Evolutionary conservation across 345 rosid species (phyloP).

Genomic region (Psidium guajava): DNA sequence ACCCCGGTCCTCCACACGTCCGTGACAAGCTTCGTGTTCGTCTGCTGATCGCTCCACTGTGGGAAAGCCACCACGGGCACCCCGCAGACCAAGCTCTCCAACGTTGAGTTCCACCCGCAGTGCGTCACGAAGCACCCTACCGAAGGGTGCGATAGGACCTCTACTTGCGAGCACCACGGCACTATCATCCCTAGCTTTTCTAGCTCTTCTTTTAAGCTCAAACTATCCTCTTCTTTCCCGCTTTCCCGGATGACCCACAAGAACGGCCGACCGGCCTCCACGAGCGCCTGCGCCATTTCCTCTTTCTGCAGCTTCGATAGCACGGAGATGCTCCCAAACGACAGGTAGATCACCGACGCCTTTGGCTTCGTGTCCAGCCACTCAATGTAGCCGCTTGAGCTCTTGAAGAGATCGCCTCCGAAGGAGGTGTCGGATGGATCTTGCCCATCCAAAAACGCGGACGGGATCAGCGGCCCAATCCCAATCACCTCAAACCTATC

Average conservation of each 20-base stretch:
- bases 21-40: slow-evolving; percentile 19
- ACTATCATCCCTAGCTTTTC: slow-evolving; percentile 13
- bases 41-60: slow-evolving; percentile 18
- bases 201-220: not conserved
- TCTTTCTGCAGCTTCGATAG: slow-evolving; percentile 11
- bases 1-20: slow-evolving; percentile 23
- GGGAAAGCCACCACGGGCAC: slow-evolving; percentile 22
- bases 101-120: slow-evolving; percentile 31
- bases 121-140: slow-evolving; percentile 29
- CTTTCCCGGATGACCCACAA: slow-evolving; percentile 20
- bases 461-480: slow-evolving; percentile 45
- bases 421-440: slow-evolving; percentile 6
- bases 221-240: not conserved
- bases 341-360: slow-evolving; percentile 16
- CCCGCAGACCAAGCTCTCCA: slow-evolving; percentile 21
- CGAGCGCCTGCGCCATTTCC: slow-evolving; percentile 4
- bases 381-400: slow-evolving; percentile 11
- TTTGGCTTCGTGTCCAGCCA: slow-evolving; percentile 31
- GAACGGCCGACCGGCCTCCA: slow-evolving; percentile 2
- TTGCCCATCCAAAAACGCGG: slow-evolving; percentile 4
- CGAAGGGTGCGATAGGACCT: slow-evolving; percentile 21
- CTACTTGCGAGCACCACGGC: slow-evolving; percentile 30
- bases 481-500: slow-evolving; percentile 15
- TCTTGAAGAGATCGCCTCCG: slow-evolving; percentile 17
- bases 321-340: slow-evolving; percentile 24